Conservation (phyloP, 306 rosid species). For the Quercus agrifolia region DNA sequence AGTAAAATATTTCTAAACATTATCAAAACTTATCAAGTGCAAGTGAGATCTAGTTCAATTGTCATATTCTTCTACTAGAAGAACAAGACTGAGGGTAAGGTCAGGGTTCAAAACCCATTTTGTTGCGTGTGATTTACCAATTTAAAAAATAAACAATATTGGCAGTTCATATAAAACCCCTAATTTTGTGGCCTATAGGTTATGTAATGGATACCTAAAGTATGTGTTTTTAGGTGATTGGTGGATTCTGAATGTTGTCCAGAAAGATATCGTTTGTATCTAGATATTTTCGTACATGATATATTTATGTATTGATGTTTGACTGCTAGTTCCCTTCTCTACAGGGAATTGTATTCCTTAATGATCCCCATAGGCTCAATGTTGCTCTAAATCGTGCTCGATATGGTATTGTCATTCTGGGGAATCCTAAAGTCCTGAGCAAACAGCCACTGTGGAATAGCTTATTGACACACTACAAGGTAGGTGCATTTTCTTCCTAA, state of each 20-base stretch:
- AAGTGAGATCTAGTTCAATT: not conserved
- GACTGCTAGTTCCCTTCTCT: constrained; percentile 16
- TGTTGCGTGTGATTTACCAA: no score
- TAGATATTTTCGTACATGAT: not conserved
- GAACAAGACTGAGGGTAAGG: no score
- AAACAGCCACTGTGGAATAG: constrained; percentile 98
- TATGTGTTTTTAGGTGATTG: not conserved
- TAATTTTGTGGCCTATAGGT: no score
- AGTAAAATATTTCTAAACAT: no score
- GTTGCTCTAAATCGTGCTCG: constrained; percentile 98
- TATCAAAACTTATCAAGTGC: not conserved
- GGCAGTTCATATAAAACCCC: no score
- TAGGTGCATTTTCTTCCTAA: constrained; percentile 7
- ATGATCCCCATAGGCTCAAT: constrained; percentile 97
- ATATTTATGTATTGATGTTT: constrained; percentile 5
- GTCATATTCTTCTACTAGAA: no score
- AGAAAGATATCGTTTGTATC: not conserved
- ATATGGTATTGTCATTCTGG: constrained; percentile 96
- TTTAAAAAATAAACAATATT: no score
- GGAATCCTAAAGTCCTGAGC: constrained; percentile 94
- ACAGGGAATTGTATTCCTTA: constrained; percentile 96
- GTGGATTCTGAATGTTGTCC: not conserved
- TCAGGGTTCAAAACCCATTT: no score
- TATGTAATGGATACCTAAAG: not conserved
- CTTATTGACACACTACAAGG: constrained; percentile 97